Conservation (phyloP, 1,284 basidiomycete species). For the Pseudozyma thailandica region DNA sequence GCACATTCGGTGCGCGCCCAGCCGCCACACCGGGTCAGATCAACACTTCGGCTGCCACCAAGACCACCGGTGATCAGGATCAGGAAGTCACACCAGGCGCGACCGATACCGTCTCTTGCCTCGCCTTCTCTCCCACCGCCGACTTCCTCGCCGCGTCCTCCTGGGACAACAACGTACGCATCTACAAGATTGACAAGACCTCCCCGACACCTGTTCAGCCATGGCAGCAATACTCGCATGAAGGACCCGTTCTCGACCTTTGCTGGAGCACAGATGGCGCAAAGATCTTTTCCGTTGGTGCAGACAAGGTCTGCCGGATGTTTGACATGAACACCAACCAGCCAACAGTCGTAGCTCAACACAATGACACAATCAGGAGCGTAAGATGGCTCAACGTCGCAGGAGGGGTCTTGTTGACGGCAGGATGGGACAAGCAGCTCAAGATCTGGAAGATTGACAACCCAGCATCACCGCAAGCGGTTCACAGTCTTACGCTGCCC, state of each 20-base stretch:
- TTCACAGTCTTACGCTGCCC: conserved; percentile 73
- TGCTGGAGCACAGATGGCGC: conserved; percentile 86
- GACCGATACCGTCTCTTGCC: conserved; percentile 66
- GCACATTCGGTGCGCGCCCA: conserved; percentile 50
- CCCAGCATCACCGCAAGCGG: conserved; percentile 48
- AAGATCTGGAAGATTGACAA: conserved; percentile 70
- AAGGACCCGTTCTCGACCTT: conserved; percentile 82
- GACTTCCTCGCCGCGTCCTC: conserved; percentile 69
- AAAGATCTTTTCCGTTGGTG: conserved; percentile 84
- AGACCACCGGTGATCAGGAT: conserved; percentile 70
- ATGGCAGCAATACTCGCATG: conserved; percentile 75
- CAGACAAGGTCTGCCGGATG: conserved; percentile 84
- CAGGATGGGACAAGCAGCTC: conserved; percentile 90
- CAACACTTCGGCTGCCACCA: conserved; percentile 49
- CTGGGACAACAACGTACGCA: conserved; percentile 70
- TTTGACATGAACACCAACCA: conserved; percentile 80
- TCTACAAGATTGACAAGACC: conserved; percentile 73
- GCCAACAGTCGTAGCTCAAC: conserved; percentile 77
- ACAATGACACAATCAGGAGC: conserved; percentile 82
- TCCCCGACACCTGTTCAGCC: conserved; percentile 78
- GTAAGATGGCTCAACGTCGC: conserved; percentile 80
- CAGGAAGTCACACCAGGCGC: conserved; percentile 75
- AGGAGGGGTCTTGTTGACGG: conserved; percentile 81
- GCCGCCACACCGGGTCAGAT: conserved; percentile 42
- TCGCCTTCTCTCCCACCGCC: conserved; percentile 68